Conservation (phyloP, 257 asterid species). For the Misopates orontium region DNA sequence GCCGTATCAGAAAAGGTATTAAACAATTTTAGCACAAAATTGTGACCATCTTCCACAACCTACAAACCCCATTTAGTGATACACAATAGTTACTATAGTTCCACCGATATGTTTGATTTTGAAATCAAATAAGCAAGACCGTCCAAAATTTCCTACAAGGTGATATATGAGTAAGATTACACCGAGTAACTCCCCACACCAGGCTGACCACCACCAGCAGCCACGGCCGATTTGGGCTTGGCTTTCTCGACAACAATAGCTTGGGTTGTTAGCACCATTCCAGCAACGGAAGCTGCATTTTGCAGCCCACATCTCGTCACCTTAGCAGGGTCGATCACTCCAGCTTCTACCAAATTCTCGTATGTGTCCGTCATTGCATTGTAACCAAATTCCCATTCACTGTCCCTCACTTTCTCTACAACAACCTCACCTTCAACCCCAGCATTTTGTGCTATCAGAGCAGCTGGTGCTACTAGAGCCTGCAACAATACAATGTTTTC, state of each 20-base stretch:
- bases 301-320: conserved; percentile 88
- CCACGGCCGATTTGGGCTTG: conserved; percentile 66
- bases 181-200: conserved; percentile 45
- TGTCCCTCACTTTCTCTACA: conserved; percentile 69
- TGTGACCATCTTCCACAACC: no score
- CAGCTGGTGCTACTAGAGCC: conserved; percentile 85
- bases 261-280: conserved; percentile 97
- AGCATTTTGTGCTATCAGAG: conserved; percentile 86
- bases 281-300: conserved; percentile 93
- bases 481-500: conserved; percentile 36
- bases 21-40: no score
- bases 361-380: conserved; percentile 81
- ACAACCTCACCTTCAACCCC: conserved; percentile 98
- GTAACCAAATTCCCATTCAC: conserved; percentile 93
- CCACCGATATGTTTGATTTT: no score
- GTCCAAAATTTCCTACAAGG: conserved; percentile 20
- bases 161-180: conserved; percentile 27
- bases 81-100: no score
- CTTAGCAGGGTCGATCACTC: conserved; percentile 95
- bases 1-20: no score
- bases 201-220: conserved; percentile 29
- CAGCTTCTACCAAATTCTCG: conserved; percentile 81
- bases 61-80: no score
- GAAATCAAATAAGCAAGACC: no score
- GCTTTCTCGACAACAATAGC: conserved; percentile 94